These are phyloP conservation scores for Candida incommunis DNA, from an alignment of 805 yeast genomes.

Conservation along the genomic window DNA sequence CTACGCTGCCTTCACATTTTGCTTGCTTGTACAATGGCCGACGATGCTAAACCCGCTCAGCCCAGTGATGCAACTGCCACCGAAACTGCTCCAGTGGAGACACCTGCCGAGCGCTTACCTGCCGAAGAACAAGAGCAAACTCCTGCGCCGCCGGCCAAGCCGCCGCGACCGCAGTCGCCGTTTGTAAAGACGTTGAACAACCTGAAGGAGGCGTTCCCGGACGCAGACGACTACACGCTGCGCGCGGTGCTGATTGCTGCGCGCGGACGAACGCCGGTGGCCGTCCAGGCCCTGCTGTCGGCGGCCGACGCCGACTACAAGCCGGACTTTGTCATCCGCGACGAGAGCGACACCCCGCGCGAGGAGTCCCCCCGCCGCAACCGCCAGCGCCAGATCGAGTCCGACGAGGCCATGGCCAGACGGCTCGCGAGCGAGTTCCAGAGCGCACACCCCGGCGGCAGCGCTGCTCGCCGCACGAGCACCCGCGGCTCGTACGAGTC, in stretches of 20 bases:
- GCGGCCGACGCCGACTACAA: slow-evolving; percentile 40
- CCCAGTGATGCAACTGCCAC: slow-evolving; percentile 6
- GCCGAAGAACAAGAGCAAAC: background rate
- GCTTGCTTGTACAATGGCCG: background rate
- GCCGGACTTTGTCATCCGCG: slow-evolving; percentile 6
- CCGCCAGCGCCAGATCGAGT: slow-evolving; percentile 29
- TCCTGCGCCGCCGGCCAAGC: slow-evolving; percentile 24
- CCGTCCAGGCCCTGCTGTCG: slow-evolving; percentile 70
- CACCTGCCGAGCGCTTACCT: background rate
- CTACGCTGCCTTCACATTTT: too few relatives aligned
- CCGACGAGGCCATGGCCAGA: slow-evolving; percentile 72
- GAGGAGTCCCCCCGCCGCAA: slow-evolving; percentile 7
- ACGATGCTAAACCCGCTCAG: slow-evolving; percentile 10
- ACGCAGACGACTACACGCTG: slow-evolving; percentile 51
- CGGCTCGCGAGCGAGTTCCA: slow-evolving; percentile 36
- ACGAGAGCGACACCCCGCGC: slow-evolving; percentile 2
- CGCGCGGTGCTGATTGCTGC: slow-evolving; percentile 73
- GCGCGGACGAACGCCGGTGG: slow-evolving; percentile 61
- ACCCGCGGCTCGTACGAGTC: background rate
- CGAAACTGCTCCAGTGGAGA: background rate
- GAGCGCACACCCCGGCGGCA: slow-evolving; percentile 4
- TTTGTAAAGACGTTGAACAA: slow-evolving; percentile 38
- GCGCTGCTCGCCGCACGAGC: slow-evolving; percentile 1
- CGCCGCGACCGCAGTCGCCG: slow-evolving; percentile 53
- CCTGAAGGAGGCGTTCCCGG: slow-evolving; percentile 74